A percentile compares a stretch with the other conserved stretches of the same genome.
phyloP scores from a whole-genome alignment of 2,329 filamentous ascomycete genomes.

The Apiospora hydei region DNA sequence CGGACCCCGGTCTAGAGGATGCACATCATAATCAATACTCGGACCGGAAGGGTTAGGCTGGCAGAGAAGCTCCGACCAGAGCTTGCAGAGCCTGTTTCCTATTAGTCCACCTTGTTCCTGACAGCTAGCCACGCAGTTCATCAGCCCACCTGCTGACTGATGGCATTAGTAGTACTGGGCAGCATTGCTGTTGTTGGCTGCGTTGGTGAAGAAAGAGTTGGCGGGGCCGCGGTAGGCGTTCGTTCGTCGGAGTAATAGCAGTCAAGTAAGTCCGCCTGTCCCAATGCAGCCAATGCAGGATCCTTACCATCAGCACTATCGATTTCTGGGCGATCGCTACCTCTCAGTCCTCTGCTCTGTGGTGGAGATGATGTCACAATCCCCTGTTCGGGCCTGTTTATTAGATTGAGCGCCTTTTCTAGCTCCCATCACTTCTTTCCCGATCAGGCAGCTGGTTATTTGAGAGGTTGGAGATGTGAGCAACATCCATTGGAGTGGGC shows the following conservation, averaged over 20 bases:
- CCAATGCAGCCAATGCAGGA: neutral
- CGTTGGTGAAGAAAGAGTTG: neutral
- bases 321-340: slow-evolving; percentile 2
- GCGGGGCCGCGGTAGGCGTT: slow-evolving; percentile 5
- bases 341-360: neutral
- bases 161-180: neutral
- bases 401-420: neutral
- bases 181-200: neutral
- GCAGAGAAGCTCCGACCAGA: neutral
- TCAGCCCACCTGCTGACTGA: neutral
- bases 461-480: neutral
- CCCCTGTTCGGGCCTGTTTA: neutral
- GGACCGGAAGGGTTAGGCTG: neutral
- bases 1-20: neutral
- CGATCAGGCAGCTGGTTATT: neutral
- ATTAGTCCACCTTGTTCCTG: neutral
- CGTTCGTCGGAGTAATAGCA: neutral
- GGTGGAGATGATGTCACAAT: neutral
- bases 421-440: neutral
- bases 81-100: neutral
- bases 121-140: neutral
- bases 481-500: neutral
- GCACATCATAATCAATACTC: slow-evolving; percentile 19
- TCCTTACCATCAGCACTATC: neutral
- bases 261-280: neutral